Percentiles rank a stretch among this genome's conserved stretches.
These are phyloP conservation scores for Boletus rex-veris DNA, from an alignment of 768 basidiomycete genomes.

Conservation along the genomic window DNA sequence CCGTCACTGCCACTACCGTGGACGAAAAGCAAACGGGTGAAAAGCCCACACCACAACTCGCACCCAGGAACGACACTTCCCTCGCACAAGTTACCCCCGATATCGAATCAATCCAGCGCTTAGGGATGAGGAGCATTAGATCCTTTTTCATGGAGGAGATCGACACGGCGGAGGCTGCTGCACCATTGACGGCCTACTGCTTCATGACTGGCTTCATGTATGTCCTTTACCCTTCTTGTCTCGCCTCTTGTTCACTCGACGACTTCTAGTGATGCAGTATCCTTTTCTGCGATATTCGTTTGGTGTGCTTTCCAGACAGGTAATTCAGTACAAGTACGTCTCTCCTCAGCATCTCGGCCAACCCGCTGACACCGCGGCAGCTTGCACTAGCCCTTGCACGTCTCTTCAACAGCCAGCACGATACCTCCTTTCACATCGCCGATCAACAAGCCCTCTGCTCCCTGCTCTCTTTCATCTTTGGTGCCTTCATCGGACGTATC, in stretches of 20 bases:
- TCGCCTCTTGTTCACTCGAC: not conserved
- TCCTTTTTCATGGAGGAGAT: slow-evolving; percentile 22
- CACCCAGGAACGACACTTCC: not conserved
- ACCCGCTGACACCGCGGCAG: slow-evolving; percentile 34
- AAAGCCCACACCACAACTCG: not conserved
- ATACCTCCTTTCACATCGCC: slow-evolving; percentile 66
- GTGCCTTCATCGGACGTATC: slow-evolving; percentile 76
- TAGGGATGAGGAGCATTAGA: slow-evolving; percentile 9
- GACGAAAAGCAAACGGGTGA: not conserved
- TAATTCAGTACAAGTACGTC: slow-evolving; percentile 60
- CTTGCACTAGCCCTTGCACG: slow-evolving; percentile 78
- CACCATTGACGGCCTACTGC: slow-evolving; percentile 61
- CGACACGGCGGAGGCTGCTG: slow-evolving; percentile 35
- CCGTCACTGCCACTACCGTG: slow-evolving; percentile 1
- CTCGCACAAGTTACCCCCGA: slow-evolving; percentile 5
- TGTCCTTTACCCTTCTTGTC: slow-evolving; percentile 21
- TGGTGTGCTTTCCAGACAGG: slow-evolving; percentile 89
- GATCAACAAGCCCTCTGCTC: slow-evolving; percentile 84
- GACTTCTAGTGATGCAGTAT: slow-evolving; percentile 55
- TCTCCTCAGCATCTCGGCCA: not conserved
- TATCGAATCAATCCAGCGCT: slow-evolving; percentile 8
- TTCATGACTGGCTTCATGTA: slow-evolving; percentile 82
- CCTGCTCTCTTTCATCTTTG: slow-evolving; percentile 70
- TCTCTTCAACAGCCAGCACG: slow-evolving; percentile 57
- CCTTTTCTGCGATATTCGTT: slow-evolving; percentile 75